Evolutionary conservation across 306 rosid species (phyloP).

Genomic region (Gastrolobium villosum): DNA sequence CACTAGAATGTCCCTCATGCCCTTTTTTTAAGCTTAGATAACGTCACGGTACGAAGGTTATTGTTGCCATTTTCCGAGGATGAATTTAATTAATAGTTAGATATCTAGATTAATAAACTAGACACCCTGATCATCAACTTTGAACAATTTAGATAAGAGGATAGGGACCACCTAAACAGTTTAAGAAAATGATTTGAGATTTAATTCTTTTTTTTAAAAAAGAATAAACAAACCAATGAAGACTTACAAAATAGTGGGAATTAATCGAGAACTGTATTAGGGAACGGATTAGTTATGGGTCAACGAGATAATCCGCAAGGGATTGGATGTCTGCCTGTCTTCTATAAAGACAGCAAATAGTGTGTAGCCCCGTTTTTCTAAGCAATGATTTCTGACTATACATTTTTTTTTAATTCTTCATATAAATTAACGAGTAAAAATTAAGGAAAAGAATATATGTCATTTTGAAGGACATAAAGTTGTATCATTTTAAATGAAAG

Average conservation of each 20-base stretch:
- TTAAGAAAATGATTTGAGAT: background rate
- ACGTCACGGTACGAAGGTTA: background rate
- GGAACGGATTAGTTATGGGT: slow-evolving; percentile 47
- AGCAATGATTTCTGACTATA: slow-evolving; percentile 1
- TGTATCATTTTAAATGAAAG: too few species aligned
- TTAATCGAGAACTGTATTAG: slow-evolving; percentile 33
- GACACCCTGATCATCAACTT: slow-evolving; percentile 45
- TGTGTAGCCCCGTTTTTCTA: slow-evolving; percentile 7
- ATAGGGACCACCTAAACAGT: slow-evolving; percentile 52
- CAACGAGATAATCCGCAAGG: slow-evolving; percentile 51
- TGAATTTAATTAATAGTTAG: slow-evolving; percentile 29
- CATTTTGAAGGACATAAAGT: too few species aligned
- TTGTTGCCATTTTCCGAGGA: slow-evolving; percentile 34
- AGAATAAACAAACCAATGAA: background rate
- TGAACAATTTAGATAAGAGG: slow-evolving; percentile 35
- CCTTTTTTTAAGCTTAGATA: slow-evolving; percentile 36
- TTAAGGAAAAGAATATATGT: too few species aligned
- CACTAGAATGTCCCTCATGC: slow-evolving; percentile 45
- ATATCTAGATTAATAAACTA: slow-evolving; percentile 26
- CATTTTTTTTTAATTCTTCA: too few species aligned
- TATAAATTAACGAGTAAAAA: slow-evolving; percentile 1
- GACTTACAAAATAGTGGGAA: slow-evolving; percentile 36
- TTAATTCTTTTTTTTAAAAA: background rate
- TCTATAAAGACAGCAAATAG: slow-evolving; percentile 37
- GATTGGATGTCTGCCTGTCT: slow-evolving; percentile 54